phyloP scores from a whole-genome alignment of 2,329 filamentous ascomycete genomes.

The Paecilomyces dactylethromorphus region DNA sequence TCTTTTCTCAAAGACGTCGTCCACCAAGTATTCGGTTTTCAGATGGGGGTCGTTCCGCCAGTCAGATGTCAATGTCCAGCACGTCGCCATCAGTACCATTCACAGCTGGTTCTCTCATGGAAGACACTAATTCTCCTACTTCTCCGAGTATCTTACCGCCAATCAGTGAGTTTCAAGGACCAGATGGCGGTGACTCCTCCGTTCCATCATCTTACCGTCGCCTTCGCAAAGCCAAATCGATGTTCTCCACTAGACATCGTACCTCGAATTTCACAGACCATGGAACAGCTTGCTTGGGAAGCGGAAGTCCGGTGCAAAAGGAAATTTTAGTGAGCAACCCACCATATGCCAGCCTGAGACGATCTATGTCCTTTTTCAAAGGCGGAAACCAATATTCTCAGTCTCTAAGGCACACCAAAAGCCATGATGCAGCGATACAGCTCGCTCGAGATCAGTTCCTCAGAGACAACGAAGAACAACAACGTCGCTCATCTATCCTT shows the following conservation, averaged over 20 bases:
- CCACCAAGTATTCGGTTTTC: conserved; percentile 10
- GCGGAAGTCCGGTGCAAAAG: not conserved
- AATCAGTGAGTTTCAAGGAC: conserved; percentile 23
- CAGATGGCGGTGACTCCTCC: conserved; percentile 31
- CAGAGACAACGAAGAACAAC: conserved; percentile 12
- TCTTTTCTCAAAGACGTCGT: conserved; percentile 16
- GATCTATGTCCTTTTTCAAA: conserved; percentile 38
- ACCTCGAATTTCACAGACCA: conserved; percentile 15
- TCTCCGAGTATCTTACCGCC: conserved; percentile 16
- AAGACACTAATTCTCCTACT: conserved; percentile 3
- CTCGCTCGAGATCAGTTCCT: conserved; percentile 35
- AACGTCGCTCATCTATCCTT: conserved; percentile 18
- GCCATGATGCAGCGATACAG: conserved; percentile 33
- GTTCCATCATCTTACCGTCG: conserved; percentile 42
- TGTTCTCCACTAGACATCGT: conserved; percentile 36
- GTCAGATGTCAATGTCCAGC: not conserved
- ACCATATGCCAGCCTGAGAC: conserved; percentile 23
- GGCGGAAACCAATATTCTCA: conserved; percentile 16
- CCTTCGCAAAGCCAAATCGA: conserved; percentile 42
- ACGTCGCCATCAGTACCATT: not conserved
- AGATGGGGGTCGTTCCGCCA: conserved; percentile 6
- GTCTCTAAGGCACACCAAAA: conserved; percentile 17
- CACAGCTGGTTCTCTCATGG: not conserved
- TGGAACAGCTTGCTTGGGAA: conserved; percentile 5
- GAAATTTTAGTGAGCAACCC: conserved; percentile 1